Evolutionary conservation across 1,284 basidiomycete species (phyloP), one percentile per base, ranked within the genome.

Genomic region (Cystobasidium pallidum): DNA sequence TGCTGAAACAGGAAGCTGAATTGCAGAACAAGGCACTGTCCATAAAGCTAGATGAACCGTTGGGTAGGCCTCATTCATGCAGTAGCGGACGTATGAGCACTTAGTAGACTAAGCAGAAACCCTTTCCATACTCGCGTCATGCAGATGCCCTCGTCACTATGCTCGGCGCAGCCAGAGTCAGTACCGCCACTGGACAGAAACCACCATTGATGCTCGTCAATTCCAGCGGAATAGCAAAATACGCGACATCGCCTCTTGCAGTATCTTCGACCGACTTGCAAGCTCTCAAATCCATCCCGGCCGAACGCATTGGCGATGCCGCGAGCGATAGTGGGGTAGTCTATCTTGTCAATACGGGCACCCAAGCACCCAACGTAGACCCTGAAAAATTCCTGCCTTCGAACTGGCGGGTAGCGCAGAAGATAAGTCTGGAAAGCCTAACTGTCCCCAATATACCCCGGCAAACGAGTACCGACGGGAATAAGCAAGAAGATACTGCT

Each of bases 131-230:
- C 34, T 28, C 11, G 19, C 11, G 28, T 32, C 34, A 19, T 45
- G 52, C 55, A 71, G 68, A 71, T 61, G 59, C 68, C 7, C 39
- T 63, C 68, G 26, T 71, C 34, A 55, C 49, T 19, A 39, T 64
- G 24, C 61, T 71, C 8, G 59, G 61, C n/a, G 24, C 59, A 24
- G 39, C 59, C 11, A 36, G 34, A 47, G 45, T 43, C 62, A 43
- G 43, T 28, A 24, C 7, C 58, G 32, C 67, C 19, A 52, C 43
- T 15, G 30, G 34, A 17, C 26, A 15, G n/a, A 63, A 71, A 36
- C 32, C 55, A 45, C 68, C 68, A 10, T 51, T 71, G 32, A 34
- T 71, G n/a, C 54, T 68, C 19, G 15, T n/a, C 26, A 71, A 52
- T 21, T 32, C 47, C 30, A 28, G 24, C 15, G 68, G 57, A 3